These are phyloP conservation scores for Wickerhamomyces xylosicus DNA, from an alignment of 805 yeast species.

Conservation along the genomic window DNA sequence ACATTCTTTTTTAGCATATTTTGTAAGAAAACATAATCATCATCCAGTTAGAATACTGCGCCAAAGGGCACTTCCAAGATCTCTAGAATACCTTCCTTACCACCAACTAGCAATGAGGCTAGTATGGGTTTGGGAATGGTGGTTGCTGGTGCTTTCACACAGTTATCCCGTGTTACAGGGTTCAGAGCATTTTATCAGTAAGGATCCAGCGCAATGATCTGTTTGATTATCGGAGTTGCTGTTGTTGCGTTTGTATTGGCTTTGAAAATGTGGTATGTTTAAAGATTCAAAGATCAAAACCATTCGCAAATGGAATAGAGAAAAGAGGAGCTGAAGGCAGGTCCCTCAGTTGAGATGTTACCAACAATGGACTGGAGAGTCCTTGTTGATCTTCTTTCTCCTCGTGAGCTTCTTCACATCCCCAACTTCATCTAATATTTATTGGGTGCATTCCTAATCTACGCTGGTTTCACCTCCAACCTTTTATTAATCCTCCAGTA, in stretches of 20 bases:
- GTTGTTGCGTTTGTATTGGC: neutral
- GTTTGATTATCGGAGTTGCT: neutral
- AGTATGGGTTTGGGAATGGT: neutral
- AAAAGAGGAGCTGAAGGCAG: no score
- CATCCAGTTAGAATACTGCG: no score
- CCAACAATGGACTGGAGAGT: neutral
- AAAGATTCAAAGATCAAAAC: neutral
- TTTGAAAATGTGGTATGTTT: neutral
- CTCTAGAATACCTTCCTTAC: no score
- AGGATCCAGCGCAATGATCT: neutral
- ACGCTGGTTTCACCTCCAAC: neutral
- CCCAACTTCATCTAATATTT: neutral
- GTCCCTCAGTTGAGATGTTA: no score
- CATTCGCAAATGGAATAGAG: no score
- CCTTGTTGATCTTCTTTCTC: neutral
- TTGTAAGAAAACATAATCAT: no score
- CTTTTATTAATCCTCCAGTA: constrained; percentile 10
- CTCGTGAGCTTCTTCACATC: neutral
- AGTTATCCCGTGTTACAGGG: neutral
- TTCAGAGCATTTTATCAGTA: neutral
- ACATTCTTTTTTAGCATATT: no score
- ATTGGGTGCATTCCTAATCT: neutral
- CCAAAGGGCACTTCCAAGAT: no score
- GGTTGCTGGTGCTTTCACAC: neutral
- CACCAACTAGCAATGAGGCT: no score